These are phyloP conservation scores for Aspergillus intermedius DNA, from an alignment of 2,329 filamentous ascomycete genomes.

Conservation along the genomic window DNA sequence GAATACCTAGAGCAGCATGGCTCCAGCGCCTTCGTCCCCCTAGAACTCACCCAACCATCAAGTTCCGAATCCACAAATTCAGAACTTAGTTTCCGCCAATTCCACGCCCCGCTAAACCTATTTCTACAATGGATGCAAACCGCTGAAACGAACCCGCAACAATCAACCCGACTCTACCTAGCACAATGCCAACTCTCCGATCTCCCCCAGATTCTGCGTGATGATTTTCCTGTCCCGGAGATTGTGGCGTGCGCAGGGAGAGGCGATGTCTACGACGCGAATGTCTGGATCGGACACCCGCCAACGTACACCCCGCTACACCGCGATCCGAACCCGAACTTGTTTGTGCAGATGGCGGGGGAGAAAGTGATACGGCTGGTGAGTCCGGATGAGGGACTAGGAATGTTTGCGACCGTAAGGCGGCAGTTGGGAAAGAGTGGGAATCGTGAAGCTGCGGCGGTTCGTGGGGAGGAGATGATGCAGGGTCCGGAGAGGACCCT, in stretches of 20 bases:
- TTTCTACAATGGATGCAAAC: slow-evolving; percentile 51
- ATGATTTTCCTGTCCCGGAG: slow-evolving; percentile 62
- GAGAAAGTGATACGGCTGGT: slow-evolving; percentile 68
- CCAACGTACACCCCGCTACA: slow-evolving; percentile 89
- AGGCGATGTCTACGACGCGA: slow-evolving; percentile 80
- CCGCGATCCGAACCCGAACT: slow-evolving; percentile 86
- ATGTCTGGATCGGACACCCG: slow-evolving; percentile 79
- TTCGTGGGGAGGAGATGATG: slow-evolving; percentile 90
- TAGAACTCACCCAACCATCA: slow-evolving; percentile 48
- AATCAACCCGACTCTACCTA: slow-evolving; percentile 60
- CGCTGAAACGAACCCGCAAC: slow-evolving; percentile 17
- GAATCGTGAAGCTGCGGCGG: slow-evolving; percentile 34
- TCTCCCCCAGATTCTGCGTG: slow-evolving; percentile 56
- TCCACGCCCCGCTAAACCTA: slow-evolving; percentile 51
- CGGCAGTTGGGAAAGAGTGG: slow-evolving; percentile 29
- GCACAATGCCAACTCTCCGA: slow-evolving; percentile 70
- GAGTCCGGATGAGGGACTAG: slow-evolving; percentile 55
- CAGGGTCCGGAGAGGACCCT: slow-evolving; percentile 61
- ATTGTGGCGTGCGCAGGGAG: slow-evolving; percentile 59
- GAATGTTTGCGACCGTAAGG: slow-evolving; percentile 55
- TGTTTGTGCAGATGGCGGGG: slow-evolving; percentile 77
- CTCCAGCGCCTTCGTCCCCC: slow-evolving; percentile 47
- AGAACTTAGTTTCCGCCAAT: slow-evolving; percentile 37
- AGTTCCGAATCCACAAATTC: not conserved
- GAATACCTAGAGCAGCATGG: slow-evolving; percentile 41